Evolutionary conservation across 371 early-diverging fungal genomes (phyloP).

Genomic region (Syncephalis fuscata): DNA sequence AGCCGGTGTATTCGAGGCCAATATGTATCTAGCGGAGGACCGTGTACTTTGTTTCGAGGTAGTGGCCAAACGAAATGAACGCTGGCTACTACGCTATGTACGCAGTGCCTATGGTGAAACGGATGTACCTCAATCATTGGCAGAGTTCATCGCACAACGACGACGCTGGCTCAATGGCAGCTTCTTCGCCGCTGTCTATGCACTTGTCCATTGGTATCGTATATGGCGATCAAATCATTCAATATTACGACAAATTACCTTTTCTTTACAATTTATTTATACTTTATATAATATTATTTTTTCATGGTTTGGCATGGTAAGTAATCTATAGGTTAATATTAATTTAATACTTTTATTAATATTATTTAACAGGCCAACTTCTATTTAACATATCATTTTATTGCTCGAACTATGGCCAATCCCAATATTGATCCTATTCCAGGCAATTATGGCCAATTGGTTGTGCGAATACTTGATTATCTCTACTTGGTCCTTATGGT

Average conservation of each 20-base stretch:
- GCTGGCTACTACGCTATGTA: conserved; percentile 55
- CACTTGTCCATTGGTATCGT: conserved; percentile 25
- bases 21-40: conserved; percentile 71
- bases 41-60: conserved; percentile 84
- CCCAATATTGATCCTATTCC: not conserved
- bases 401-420: conserved; percentile 26
- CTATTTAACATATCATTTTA: conserved; percentile 59
- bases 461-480: conserved; percentile 29
- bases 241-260: conserved; percentile 36
- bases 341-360: not conserved
- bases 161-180: conserved; percentile 84
- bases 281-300: conserved; percentile 38
- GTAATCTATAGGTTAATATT: not conserved
- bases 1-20: conserved; percentile 39
- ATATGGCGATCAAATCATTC: conserved; percentile 46
- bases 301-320: conserved; percentile 59
- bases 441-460: conserved; percentile 8
- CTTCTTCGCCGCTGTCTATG: conserved; percentile 50
- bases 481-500: conserved; percentile 48
- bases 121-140: conserved; percentile 60
- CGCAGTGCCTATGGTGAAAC: conserved; percentile 64
- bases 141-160: conserved; percentile 76
- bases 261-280: conserved; percentile 46
- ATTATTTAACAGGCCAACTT: conserved; percentile 42
- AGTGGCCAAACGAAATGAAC: conserved; percentile 52